These are phyloP conservation scores for Malus asiatica DNA, from an alignment of 306 rosid species.

Conservation along the genomic window DNA sequence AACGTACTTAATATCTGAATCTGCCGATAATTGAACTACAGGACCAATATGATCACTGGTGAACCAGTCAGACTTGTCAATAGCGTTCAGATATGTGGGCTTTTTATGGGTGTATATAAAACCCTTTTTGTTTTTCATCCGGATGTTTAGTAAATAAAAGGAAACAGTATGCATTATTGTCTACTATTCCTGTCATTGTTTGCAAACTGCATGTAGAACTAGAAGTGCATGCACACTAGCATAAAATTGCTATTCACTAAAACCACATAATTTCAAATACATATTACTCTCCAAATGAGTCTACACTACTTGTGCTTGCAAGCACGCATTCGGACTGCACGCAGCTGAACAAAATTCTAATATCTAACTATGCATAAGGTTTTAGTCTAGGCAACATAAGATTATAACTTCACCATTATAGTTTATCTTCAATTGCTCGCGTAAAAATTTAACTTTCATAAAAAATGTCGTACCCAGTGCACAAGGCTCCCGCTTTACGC, in stretches of 20 bases:
- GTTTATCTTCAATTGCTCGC: not conserved
- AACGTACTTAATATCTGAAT: not conserved
- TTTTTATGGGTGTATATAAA: not conserved
- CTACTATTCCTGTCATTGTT: not conserved
- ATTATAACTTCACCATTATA: not conserved
- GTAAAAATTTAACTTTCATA: not conserved
- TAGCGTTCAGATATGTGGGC: not conserved
- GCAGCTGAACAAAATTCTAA: not conserved
- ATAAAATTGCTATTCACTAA: not conserved
- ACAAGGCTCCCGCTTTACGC: too few species aligned
- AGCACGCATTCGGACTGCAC: not conserved
- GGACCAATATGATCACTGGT: not conserved
- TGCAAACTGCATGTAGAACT: not conserved
- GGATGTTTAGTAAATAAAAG: not conserved
- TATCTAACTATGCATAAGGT: not conserved
- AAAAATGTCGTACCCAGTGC: too few species aligned
- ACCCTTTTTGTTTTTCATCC: not conserved
- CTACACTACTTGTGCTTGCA: not conserved
- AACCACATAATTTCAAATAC: not conserved
- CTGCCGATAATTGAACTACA: not conserved
- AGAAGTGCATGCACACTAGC: not conserved
- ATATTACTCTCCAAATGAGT: not conserved
- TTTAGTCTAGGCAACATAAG: not conserved
- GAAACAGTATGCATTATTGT: not conserved
- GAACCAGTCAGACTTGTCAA: not conserved